Evolutionary conservation across 2,329 filamentous ascomycete species (phyloP), one percentile per base, ranked within the genome.

Genomic region (Sporothrix brasiliensis): DNA sequence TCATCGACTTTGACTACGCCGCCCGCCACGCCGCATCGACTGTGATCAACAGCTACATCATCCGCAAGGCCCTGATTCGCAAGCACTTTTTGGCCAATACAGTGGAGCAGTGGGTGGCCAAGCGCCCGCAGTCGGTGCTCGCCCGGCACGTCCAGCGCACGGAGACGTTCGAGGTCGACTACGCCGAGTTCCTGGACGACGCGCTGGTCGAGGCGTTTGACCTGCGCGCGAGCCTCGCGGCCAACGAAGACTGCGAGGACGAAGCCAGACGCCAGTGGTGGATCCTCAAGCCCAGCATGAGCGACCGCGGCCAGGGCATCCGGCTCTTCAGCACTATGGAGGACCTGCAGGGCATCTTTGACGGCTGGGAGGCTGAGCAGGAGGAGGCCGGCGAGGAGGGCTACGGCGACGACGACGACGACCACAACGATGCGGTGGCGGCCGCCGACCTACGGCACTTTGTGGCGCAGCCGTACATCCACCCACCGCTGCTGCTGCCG

Each of bases 241-340:
- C 84, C 60, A 97, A 97, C 75, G 73, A 56, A 9, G 69, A n/a
- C 1, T 34, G 13, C 3, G 67, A 21, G 34, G 30, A n/a, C 27
- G 47, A 54, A 13, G 44, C 80, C 41, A 81, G 86, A 54, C 85
- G 86, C 71, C 89, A 96, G 78, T 99, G 94, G 94, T 99, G 95
- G 95, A 98, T 99, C 74, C 80, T 99, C 72, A 99, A 99, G 81
- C 94, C 95, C 0, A 91, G 94, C 10, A 98, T 99, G 95, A 97
- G 93, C 79, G 95, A 99, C 78, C 87, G 94, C 30, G 95, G 94
- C 0, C 94, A 97, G 78, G 95, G 95, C 0, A 97, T 99, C 71
- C 83, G 92, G 52, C 83, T 99, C 0, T 99, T 99, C 79, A 92
- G 88, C 75, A 92, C 89, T 2, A 92, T 95, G 83, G 89, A 90